Conservation (phyloP, 1,284 basidiomycete species). For the Bjerkandera adusta region DNA sequence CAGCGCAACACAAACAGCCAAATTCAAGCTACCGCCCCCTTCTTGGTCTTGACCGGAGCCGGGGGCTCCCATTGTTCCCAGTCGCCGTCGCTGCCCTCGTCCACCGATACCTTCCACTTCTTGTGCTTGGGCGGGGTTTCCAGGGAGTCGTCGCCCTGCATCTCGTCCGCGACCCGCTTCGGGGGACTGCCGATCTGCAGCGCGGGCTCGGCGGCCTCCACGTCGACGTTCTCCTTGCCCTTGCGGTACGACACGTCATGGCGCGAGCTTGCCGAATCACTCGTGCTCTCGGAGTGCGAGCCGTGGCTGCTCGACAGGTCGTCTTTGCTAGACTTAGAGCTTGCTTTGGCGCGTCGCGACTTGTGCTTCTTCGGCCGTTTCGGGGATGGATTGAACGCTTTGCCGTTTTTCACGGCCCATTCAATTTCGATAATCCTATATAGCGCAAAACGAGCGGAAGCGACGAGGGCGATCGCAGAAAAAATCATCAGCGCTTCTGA, state of each 20-base stretch:
- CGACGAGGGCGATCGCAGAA: conserved; percentile 9
- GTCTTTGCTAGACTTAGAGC: conserved; percentile 2
- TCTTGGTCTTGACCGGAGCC: conserved; percentile 9
- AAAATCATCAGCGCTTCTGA: conserved; percentile 19
- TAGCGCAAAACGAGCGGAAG: not conserved
- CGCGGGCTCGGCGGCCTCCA: not conserved
- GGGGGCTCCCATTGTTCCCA: conserved; percentile 17
- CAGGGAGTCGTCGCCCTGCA: conserved; percentile 12
- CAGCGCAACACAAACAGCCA: not conserved
- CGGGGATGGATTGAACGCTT: conserved; percentile 61
- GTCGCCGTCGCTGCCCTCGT: conserved; percentile 21
- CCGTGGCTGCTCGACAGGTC: conserved; percentile 10
- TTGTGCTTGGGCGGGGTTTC: conserved; percentile 16
- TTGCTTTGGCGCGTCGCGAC: conserved; percentile 22
- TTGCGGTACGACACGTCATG: not conserved
- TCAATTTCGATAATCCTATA: conserved; percentile 72
- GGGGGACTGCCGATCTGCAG: conserved; percentile 11
- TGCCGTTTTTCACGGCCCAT: conserved; percentile 62
- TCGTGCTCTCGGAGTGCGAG: conserved; percentile 4
- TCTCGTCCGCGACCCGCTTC: conserved; percentile 12
- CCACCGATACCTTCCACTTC: conserved; percentile 14
- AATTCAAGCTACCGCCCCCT: not conserved
- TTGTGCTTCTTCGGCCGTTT: conserved; percentile 43
- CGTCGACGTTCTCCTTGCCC: conserved; percentile 14
- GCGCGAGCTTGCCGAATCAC: not conserved